phyloP scores from a whole-genome alignment of 1,284 basidiomycete species.

The Ustilago shanxiensis region DNA sequence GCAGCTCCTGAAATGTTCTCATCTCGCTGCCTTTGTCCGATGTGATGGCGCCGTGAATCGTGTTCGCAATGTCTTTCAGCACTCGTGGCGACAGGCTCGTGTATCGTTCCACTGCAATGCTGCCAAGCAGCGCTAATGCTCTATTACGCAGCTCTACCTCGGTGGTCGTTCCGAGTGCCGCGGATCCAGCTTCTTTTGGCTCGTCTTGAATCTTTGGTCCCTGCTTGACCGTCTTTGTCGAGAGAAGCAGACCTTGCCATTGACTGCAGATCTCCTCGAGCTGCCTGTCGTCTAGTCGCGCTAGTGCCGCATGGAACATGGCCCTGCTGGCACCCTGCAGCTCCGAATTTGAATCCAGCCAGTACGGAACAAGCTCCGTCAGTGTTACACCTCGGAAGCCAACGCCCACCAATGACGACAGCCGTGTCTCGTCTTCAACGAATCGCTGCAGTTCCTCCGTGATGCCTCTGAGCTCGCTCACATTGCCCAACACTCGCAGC shows the following conservation, averaged over 20 bases:
- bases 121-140: conserved; percentile 66
- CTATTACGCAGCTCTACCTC: conserved; percentile 21
- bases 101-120: conserved; percentile 85
- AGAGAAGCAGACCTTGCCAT: conserved; percentile 64
- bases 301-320: conserved; percentile 32
- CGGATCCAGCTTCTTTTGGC: conserved; percentile 2
- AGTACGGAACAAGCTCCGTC: conserved; percentile 77
- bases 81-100: conserved; percentile 80
- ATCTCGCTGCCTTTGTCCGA: conserved; percentile 34
- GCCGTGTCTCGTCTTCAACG: conserved; percentile 22
- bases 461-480: conserved; percentile 28
- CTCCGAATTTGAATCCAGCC: conserved; percentile 43
- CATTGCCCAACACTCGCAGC: conserved; percentile 30
- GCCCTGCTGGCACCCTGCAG: conserved; percentile 40
- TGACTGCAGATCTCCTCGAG: conserved; percentile 45
- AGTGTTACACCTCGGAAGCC: conserved; percentile 74
- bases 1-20: conserved; percentile 72
- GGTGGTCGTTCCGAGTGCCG: not conserved
- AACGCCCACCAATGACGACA: conserved; percentile 25
- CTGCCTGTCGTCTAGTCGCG: conserved; percentile 21
- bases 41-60: conserved; percentile 73
- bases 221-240: conserved; percentile 13
- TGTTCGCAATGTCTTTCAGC: conserved; percentile 85
- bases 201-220: not conserved
- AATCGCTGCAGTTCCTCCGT: conserved; percentile 26